Conservation (phyloP, 805 yeast genomes). For the Diddensiella transvaalensis region DNA sequence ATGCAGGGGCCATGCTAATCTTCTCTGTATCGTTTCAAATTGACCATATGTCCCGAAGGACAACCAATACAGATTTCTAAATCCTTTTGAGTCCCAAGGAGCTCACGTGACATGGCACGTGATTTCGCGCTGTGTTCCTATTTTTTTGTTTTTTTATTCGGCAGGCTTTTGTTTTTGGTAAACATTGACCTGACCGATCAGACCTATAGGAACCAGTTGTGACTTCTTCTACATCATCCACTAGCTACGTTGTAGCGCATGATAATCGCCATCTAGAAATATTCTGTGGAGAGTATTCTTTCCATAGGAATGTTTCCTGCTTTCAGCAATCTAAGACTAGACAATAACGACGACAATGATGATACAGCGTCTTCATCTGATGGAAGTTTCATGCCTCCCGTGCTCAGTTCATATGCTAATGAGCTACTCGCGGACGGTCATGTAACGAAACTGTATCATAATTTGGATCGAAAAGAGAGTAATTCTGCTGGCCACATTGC, state of each 20-base stretch:
- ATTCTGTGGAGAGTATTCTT: too few species aligned
- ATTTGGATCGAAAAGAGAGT: too few species aligned
- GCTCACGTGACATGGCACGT: slow-evolving; percentile 2
- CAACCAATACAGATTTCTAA: slow-evolving; percentile 25
- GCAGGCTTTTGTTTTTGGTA: too few species aligned
- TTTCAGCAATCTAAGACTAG: neutral
- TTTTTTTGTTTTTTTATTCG: too few species aligned
- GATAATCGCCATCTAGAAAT: too few species aligned
- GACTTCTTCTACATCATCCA: too few species aligned
- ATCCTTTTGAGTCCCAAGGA: neutral
- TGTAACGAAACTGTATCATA: neutral
- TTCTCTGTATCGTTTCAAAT: slow-evolving; percentile 99
- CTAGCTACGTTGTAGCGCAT: too few species aligned
- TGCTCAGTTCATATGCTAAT: slow-evolving; percentile 54
- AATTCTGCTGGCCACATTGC: neutral
- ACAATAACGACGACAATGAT: slow-evolving; percentile 27
- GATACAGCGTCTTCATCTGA: slow-evolving; percentile 38
- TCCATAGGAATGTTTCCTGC: neutral
- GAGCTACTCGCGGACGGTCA: slow-evolving; percentile 41
- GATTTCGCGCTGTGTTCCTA: neutral
- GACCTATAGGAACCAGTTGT: too few species aligned
- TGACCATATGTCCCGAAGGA: slow-evolving; percentile 94
- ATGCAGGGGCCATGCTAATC: slow-evolving; percentile 99
- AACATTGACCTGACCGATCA: too few species aligned
- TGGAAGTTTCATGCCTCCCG: slow-evolving; percentile 55